phyloP scores from a whole-genome alignment of 2,329 filamentous ascomycete genomes.

The Chaetothyriales sp. region DNA sequence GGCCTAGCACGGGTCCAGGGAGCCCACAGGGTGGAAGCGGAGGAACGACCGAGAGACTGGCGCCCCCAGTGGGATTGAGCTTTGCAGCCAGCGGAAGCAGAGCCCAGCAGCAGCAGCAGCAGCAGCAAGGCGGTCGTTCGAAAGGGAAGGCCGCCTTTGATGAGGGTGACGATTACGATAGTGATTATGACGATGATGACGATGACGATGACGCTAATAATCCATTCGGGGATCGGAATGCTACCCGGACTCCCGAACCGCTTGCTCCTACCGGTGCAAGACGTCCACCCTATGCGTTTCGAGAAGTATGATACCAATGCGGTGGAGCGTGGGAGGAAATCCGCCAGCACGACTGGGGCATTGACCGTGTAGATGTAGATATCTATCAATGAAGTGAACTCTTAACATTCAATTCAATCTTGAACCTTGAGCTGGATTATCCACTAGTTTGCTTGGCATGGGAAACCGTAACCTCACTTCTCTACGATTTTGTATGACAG shows the following conservation, averaged over 20 bases:
- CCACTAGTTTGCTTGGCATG: too few species aligned
- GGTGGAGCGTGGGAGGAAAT: too few species aligned
- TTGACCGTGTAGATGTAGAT: not conserved
- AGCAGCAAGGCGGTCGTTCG: conserved; percentile 22
- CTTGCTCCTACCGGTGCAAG: not conserved
- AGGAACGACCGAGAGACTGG: not conserved
- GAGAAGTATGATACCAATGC: not conserved
- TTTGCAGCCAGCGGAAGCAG: not conserved
- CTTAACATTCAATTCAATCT: not conserved
- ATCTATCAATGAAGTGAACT: not conserved
- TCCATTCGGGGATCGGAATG: conserved; percentile 74
- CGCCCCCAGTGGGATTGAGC: not conserved
- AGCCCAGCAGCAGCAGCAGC: conserved; percentile 22
- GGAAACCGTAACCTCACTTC: too few species aligned
- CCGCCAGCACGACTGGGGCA: too few species aligned
- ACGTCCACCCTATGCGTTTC: not conserved
- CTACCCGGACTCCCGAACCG: conserved; percentile 39
- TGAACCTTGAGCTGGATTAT: too few species aligned
- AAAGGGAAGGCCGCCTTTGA: conserved; percentile 12
- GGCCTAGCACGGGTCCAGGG: conserved; percentile 10
- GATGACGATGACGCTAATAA: conserved; percentile 62
- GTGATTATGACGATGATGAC: conserved; percentile 34
- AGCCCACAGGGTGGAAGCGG: not conserved
- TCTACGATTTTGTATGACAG: too few species aligned
- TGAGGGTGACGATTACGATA: conserved; percentile 38